Base-by-base conservation (phyloP, 257 asterid species). In the Mentha longifolia region DNA sequence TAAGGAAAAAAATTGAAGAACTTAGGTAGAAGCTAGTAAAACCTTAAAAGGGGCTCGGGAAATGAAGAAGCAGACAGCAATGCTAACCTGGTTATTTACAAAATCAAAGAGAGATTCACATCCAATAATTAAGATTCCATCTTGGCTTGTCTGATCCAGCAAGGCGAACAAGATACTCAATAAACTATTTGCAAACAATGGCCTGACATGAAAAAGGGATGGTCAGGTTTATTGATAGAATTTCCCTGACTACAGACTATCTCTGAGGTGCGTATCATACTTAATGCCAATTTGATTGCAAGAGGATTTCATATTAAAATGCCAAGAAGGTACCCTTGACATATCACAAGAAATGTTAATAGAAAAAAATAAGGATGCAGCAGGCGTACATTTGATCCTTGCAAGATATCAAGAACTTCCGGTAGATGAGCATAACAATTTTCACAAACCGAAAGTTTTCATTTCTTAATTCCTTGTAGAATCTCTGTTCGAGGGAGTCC, bases 51-150 rank as follows among this genome's bases (percentile, higher is more conserved):
- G 5, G 19, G 71, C 46, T 52, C 12, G 35, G 35, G 33, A 80
- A 46, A 60, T 3, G 57, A 46, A 65, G 51, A 56, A 72, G 52
- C 50, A 31, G 20, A 66, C 39, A 28, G 31, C 14, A 31, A 43
- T 28, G 76, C 79, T n/a, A 52, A 89, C 99, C 97, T 95, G 99
- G 85, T 92, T 95, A 80, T 88, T 95, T 71, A 92, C 93, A 78
- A 92, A 95, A 80, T 95, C 97, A 75, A 88, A 95, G 74, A 95
- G 86, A 71, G 95, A 85, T 78, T 88, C 87, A 74, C 99, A 89
- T 81, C 99, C 99, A 57, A 87, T 78, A 61, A 83, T 85, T 62
- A 92, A 56, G 80, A 95, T 73, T 71, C 90, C 99, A 80, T 89
- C 95, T 73, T 88, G 95, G 68, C 82, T 80, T 15, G 92, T 80